Evolutionary conservation across 2,329 filamentous ascomycete genomes (phyloP), one percentile per base, ranked within the genome.

Genomic region (Phialemonium atrogriseum): DNA sequence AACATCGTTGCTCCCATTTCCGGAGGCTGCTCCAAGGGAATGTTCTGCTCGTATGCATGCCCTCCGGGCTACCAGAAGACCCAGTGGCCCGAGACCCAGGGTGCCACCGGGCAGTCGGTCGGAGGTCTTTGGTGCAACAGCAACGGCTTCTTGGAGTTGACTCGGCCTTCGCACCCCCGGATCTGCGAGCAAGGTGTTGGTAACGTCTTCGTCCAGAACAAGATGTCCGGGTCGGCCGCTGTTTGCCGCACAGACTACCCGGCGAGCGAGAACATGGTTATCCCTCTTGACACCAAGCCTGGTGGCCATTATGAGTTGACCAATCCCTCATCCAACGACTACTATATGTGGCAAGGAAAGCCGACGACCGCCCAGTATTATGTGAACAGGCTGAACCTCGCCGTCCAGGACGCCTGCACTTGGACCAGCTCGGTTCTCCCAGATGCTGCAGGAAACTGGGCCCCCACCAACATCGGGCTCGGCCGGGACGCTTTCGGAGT

Each of bases 191-290:
- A 61, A 19, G 87, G 88, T 40, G 70, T 73, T 30, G 76, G 77
- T 24, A 74, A 79, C 43, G 73, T 95, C 44, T 66, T 68, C 37
- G 73, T 94, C 38, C 53, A 79, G 56, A 98, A 94, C 70, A 76
- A 80, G 34, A 68, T 95, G 20, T 51, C 58, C 30, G 52, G 73
- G 22, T 61, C 71, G 25, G 80, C 84, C 17, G 72, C 81, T 26
- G 73, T 94, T 46, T 98, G 91, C 76, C 86, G 86, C 58, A 96
- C 91, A 43, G 87, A 95, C 58, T 98, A 98, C 62, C 91, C 91
- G 40, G 89, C 87, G 52, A 87, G 78, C 37, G 91, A 98, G 66
- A 70, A 70, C 47, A 89, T 94, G 77, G 84, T 83, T 33, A 72
- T 96, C 37, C 84, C 89, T 27, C 63, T 88, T 27, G 60, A 75